Percentiles rank a stretch among this genome's conserved stretches.
Conservation (phyloP, 2,329 filamentous ascomycete species). For the Aspergillus melleus region DNA sequence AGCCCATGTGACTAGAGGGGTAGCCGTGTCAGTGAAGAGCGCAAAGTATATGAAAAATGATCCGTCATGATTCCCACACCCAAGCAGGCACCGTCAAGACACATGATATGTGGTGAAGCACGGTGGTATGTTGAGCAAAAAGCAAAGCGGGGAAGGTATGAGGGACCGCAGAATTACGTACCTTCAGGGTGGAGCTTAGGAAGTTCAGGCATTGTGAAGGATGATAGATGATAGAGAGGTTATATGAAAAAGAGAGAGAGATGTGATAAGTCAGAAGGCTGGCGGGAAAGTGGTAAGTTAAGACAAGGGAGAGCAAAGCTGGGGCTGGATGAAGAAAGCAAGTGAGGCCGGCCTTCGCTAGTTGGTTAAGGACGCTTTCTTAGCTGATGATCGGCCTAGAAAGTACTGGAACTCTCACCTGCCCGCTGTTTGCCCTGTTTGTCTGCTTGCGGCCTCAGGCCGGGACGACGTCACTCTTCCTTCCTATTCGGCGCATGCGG, state of each 20-base stretch:
- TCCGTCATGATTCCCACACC: neutral
- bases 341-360: conserved; percentile 16
- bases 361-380: conserved; percentile 9
- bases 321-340: conserved; percentile 18
- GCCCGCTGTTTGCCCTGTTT: conserved; percentile 36
- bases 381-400: conserved; percentile 34
- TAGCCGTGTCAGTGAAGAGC: conserved; percentile 7
- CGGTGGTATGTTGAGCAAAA: conserved; percentile 7
- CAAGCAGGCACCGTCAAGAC: neutral
- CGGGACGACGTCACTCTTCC: conserved; percentile 9
- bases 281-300: conserved; percentile 4
- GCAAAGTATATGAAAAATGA: neutral
- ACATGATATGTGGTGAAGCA: neutral
- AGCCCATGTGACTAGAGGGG: conserved; percentile 81
- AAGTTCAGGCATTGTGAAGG: conserved; percentile 27
- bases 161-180: conserved; percentile 32
- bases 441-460: conserved; percentile 25
- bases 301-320: conserved; percentile 10
- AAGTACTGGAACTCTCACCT: conserved; percentile 42
- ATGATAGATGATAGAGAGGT: conserved; percentile 10
- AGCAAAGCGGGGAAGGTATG: conserved; percentile 32
- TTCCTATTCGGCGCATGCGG: neutral
- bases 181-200: conserved; percentile 48
- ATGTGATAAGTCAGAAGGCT: conserved; percentile 2
- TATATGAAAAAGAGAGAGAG: conserved; percentile 3